Base-by-base conservation (phyloP, 306 rosid genomes). In the Hippophae rhamnoides region DNA sequence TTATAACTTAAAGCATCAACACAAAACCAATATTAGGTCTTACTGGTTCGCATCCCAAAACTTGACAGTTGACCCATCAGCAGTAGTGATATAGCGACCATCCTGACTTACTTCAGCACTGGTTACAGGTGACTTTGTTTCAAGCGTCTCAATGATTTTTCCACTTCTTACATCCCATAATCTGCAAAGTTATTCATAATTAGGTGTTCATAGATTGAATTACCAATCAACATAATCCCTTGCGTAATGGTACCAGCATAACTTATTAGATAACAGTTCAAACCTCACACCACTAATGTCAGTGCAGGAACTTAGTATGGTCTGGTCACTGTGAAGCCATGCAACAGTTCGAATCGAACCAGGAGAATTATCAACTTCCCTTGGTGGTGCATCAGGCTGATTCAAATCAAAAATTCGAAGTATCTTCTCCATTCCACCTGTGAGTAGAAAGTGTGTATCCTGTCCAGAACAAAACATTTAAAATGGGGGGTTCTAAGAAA, bases 41-140 rank as follows among this genome's bases (percentile, higher is more conserved):
- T 31, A 93, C 99, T 84, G 69, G 67, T 93, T 93, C 54, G 95
- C 95, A 82, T 93, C 99, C 99, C 99, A 93, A 69, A 93, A 93
- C 74, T 93, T 93, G 41, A 93, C 99, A 25, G 94, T 75, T 23
- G 89, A 82, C 56, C 99, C 97, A 76, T 93, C 99, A 49, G 95
- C 89, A n/a, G 97, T 93, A 11, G 93, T 84, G 57, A 93, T 93
- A 79, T 86, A 93, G 9, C 89, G 97, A 59, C 97, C 99, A 75
- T 93, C 99, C 76, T 82, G 97, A 75, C 99, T 86, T 66, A 93
- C 99, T 86, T 93, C 99, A 56, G 95, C 89, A 78, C 97, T 93
- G 49, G 99, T 93, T 60, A 93, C 89, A 50, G 99, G 81, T 9
- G 86, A 82, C 78, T 84, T 80, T 61, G 95, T 93, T 51, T 93